phyloP scores from a whole-genome alignment of 176 grass and related monocot genomes.

The Rhynchospora pubera region DNA sequence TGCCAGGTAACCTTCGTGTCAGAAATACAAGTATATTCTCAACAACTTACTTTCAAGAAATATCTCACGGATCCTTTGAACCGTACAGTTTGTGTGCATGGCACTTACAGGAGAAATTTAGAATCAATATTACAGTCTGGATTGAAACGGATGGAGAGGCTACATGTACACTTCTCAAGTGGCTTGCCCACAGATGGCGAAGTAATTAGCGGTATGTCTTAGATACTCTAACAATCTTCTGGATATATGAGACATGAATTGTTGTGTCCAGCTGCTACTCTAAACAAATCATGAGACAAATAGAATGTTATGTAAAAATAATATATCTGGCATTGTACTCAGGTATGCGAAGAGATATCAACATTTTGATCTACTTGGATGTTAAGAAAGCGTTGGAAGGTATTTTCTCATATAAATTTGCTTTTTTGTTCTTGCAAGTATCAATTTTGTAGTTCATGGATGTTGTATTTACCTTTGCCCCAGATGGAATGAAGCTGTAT shows the following conservation, averaged over 20 bases:
- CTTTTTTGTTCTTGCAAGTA: neutral
- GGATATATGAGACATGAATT: neutral
- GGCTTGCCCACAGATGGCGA: constrained; percentile 56
- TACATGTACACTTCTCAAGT: constrained; percentile 91
- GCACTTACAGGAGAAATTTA: constrained; percentile 69
- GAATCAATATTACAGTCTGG: constrained; percentile 70
- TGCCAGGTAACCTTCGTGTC: constrained; percentile 32
- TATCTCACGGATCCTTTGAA: constrained; percentile 31
- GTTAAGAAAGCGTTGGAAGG: constrained; percentile 66
- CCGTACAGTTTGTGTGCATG: constrained; percentile 71
- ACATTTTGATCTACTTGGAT: constrained; percentile 82
- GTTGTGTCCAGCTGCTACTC: neutral
- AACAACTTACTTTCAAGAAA: constrained; percentile 20
- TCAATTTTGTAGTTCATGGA: neutral
- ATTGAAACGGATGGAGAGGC: constrained; percentile 59
- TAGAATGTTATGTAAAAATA: neutral
- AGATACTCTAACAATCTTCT: neutral
- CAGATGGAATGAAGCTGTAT: constrained; percentile 81
- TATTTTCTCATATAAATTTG: constrained; percentile 1
- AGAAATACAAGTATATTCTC: neutral
- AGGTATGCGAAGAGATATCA: constrained; percentile 69
- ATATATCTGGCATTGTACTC: neutral
- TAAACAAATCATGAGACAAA: neutral
- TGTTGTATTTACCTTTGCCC: neutral
- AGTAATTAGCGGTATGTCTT: constrained; percentile 71